A percentile compares a stretch with the other conserved stretches of the same genome.
Conservation (phyloP, 345 rosid species). For the Euphorbia peplus region DNA sequence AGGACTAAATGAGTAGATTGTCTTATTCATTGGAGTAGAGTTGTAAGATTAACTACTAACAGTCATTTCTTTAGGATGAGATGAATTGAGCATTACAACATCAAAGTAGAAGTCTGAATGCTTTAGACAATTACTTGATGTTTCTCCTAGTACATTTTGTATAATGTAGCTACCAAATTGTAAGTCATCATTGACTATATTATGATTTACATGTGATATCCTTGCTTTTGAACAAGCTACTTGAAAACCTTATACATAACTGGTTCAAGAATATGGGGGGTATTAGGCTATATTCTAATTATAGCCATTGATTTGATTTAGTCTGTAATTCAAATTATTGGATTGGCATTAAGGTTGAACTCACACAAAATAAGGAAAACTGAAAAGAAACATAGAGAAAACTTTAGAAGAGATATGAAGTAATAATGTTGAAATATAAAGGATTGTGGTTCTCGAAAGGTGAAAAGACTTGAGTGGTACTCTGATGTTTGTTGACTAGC, state of each 20-base stretch:
- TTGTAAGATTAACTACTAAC: background rate
- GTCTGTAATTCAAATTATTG: background rate
- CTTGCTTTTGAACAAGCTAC: background rate
- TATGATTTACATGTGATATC: background rate
- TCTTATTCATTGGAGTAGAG: background rate
- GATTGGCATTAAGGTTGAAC: background rate
- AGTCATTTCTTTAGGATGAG: too few species aligned
- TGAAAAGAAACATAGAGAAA: background rate
- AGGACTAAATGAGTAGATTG: background rate
- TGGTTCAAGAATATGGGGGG: background rate
- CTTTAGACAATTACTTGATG: background rate
- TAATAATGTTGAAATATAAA: background rate
- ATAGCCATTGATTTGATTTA: constrained; percentile 1
- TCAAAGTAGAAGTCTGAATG: background rate
- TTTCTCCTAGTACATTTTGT: background rate
- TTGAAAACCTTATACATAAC: background rate
- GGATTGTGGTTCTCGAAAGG: background rate
- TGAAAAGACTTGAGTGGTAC: background rate
- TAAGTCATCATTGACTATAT: background rate
- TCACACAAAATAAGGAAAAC: background rate
- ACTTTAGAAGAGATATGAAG: background rate
- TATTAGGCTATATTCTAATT: background rate
- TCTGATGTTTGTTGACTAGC: background rate
- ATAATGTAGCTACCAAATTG: background rate
- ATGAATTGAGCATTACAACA: background rate